Conservation (phyloP, 441 rosid species). For the Capsella rubella region DNA sequence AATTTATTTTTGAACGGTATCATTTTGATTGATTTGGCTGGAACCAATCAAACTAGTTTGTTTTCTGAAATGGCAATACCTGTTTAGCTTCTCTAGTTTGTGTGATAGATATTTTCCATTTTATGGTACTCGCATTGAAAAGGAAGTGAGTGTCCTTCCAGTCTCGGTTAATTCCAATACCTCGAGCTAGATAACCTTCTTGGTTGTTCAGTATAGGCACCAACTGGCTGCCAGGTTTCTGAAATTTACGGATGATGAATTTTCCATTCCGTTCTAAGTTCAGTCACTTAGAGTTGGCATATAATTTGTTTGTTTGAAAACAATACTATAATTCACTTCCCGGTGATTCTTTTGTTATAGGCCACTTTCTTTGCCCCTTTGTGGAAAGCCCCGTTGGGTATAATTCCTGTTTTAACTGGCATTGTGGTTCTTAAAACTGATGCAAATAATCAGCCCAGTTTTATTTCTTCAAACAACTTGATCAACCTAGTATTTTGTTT, state of each 20-base stretch:
- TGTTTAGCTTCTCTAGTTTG: slow-evolving; percentile 8
- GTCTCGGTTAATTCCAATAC: not conserved
- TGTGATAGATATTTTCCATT: not conserved
- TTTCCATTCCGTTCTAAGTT: not conserved
- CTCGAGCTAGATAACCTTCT: slow-evolving; percentile 8
- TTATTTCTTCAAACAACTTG: not conserved
- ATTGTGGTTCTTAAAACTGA: slow-evolving; percentile 1
- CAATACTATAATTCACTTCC: slow-evolving; percentile 4
- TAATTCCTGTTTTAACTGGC: not conserved
- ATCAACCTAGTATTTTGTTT: not conserved
- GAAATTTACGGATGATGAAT: too few species aligned
- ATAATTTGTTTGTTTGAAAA: not conserved
- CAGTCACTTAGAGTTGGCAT: not conserved
- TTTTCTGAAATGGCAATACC: not conserved
- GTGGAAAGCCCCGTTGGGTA: not conserved
- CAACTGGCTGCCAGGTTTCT: not conserved
- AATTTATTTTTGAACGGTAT: not conserved
- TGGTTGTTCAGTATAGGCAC: not conserved
- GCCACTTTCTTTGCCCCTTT: not conserved
- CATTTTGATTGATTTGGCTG: not conserved
- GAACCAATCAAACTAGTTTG: not conserved
- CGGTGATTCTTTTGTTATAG: slow-evolving; percentile 3
- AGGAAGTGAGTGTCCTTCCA: slow-evolving; percentile 4
- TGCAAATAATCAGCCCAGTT: slow-evolving; percentile 21
- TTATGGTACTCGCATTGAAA: not conserved